Percentiles rank a stretch among this genome's conserved stretches.
Evolutionary conservation across 2,329 filamentous ascomycete genomes (phyloP).

Genomic region (Monosporascus sp.): DNA sequence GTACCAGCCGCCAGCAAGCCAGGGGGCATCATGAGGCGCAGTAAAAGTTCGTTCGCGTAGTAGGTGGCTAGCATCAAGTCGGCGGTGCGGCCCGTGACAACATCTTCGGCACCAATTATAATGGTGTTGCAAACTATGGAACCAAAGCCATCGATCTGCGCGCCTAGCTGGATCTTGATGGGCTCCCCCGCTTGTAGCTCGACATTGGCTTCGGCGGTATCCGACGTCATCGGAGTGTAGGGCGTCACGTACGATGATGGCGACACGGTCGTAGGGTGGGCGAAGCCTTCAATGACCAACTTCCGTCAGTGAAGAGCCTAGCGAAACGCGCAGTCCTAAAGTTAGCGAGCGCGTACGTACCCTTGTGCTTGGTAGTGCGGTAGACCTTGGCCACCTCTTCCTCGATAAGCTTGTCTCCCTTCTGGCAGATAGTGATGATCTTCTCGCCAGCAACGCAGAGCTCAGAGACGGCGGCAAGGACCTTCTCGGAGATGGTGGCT

Average conservation of each 20-base stretch:
- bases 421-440: slow-evolving; percentile 89
- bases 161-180: slow-evolving; percentile 97
- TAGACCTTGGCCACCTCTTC: slow-evolving; percentile 95
- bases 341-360: slow-evolving; percentile 38
- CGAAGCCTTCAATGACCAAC: slow-evolving; percentile 56
- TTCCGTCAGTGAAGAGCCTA: slow-evolving; percentile 13
- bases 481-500: slow-evolving; percentile 90
- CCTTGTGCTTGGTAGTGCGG: slow-evolving; percentile 99
- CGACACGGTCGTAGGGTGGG: slow-evolving; percentile 91
- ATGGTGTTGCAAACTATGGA: slow-evolving; percentile 95
- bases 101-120: slow-evolving; percentile 61
- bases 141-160: slow-evolving; percentile 95
- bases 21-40: slow-evolving; percentile 88
- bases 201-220: slow-evolving; percentile 74
- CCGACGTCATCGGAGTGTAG: slow-evolving; percentile 86
- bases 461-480: slow-evolving; percentile 75
- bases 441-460: slow-evolving; percentile 79
- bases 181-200: slow-evolving; percentile 80
- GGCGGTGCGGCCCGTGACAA: slow-evolving; percentile 70
- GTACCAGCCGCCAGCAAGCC: slow-evolving; percentile 76
- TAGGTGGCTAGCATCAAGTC: slow-evolving; percentile 87
- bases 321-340: background rate
- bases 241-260: slow-evolving; percentile 92
- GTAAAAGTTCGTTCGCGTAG: slow-evolving; percentile 91
- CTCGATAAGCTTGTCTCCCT: slow-evolving; percentile 90